A percentile compares a stretch with the other conserved stretches of the same genome.
Evolutionary conservation across 176 grass and related monocot genomes (phyloP).

Genomic region (Metroxylon sagu): DNA sequence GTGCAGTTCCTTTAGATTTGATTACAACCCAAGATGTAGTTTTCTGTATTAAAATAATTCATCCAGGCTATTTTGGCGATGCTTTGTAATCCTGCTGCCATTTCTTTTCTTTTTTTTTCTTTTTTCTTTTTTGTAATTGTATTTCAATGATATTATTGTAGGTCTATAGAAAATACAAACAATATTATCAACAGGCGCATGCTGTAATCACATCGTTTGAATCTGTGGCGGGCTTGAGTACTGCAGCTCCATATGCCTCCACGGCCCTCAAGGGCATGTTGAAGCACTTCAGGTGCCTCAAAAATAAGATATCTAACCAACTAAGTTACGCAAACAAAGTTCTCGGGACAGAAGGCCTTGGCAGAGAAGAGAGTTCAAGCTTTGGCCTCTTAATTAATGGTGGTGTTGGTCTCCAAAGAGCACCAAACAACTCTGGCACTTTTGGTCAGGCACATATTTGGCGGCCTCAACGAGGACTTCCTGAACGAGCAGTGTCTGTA

Average conservation of each 20-base stretch:
- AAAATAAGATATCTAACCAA: constrained; percentile 57
- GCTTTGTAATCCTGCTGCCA: constrained; percentile 19
- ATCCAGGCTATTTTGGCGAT: too few relatives aligned
- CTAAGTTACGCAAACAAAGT: constrained; percentile 44
- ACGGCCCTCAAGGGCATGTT: constrained; percentile 63
- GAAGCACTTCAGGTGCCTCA: constrained; percentile 77
- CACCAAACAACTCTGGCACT: not conserved
- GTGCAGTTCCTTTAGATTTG: too few relatives aligned
- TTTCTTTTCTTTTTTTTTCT: not conserved
- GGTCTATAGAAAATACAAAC: constrained; percentile 80
- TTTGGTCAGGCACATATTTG: constrained; percentile 75
- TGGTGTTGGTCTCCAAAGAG: constrained; percentile 30
- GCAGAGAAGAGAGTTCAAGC: constrained; percentile 46
- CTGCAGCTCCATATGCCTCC: constrained; percentile 55
- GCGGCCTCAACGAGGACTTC: constrained; percentile 70
- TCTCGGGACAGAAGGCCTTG: constrained; percentile 28
- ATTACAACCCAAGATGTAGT: too few relatives aligned
- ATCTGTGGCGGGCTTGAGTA: constrained; percentile 59
- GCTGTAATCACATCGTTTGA: constrained; percentile 70
- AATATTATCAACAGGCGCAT: constrained; percentile 77
- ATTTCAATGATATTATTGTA: constrained; percentile 18
- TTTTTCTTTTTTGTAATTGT: constrained; percentile 1
- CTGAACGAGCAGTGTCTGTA: constrained; percentile 73
- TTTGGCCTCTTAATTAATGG: constrained; percentile 39
- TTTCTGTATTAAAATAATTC: too few relatives aligned